Evolutionary conservation across 345 rosid species (phyloP).

Genomic region (Brassica cretica): DNA sequence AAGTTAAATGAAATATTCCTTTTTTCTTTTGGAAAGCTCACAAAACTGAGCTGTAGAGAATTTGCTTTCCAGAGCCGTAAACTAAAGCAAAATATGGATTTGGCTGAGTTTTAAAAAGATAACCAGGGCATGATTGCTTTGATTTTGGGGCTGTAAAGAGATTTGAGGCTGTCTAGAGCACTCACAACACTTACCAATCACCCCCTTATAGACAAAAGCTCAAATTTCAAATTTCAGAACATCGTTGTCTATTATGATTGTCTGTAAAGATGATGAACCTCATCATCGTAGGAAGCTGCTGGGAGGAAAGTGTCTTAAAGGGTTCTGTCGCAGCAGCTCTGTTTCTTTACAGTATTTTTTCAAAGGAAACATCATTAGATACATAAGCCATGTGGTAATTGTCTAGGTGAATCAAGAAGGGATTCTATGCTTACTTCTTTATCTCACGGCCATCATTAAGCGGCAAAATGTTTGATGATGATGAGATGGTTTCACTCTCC

Average conservation of each 20-base stretch:
- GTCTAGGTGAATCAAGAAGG: background rate
- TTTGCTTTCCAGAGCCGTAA: too few relatives aligned
- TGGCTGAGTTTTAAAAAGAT: too few relatives aligned
- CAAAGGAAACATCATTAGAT: background rate
- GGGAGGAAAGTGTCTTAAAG: constrained; percentile 75
- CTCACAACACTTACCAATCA: too few relatives aligned
- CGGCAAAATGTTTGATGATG: constrained; percentile 29
- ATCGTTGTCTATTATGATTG: background rate
- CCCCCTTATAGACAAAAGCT: constrained; percentile 50
- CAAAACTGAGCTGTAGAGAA: too few relatives aligned
- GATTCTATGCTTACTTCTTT: constrained; percentile 31
- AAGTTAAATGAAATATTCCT: too few relatives aligned
- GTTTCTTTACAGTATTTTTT: constrained; percentile 61
- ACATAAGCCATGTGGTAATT: background rate
- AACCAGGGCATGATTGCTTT: too few relatives aligned
- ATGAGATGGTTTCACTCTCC: constrained; percentile 31
- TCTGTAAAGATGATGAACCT: constrained; percentile 2
- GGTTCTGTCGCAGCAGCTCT: constrained; percentile 74
- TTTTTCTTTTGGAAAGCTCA: too few relatives aligned
- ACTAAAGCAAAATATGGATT: too few relatives aligned
- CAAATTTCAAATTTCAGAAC: constrained; percentile 9
- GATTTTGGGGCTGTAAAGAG: too few relatives aligned
- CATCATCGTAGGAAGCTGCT: constrained; percentile 72
- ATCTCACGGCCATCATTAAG: constrained; percentile 38
- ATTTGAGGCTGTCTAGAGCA: too few relatives aligned